These are phyloP conservation scores for Paraphoma chrysanthemicola DNA, from an alignment of 2,329 filamentous ascomycete species.

Conservation along the genomic window DNA sequence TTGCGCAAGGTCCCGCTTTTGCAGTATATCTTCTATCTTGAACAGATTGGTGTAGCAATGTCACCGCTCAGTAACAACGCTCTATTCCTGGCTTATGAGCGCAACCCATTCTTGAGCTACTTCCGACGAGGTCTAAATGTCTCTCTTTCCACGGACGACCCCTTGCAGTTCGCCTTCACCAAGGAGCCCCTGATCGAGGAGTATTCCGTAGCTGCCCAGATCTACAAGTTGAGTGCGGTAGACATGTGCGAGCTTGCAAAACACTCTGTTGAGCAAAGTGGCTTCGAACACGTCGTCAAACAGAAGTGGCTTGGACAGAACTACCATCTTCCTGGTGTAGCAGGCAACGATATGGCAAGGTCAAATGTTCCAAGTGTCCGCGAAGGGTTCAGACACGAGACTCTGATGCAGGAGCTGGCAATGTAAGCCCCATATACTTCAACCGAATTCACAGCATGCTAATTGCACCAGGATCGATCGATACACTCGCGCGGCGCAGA, in stretches of 20 bases:
- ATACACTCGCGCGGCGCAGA: constrained; percentile 50
- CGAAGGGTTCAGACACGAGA: constrained; percentile 88
- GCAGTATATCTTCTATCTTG: constrained; percentile 97
- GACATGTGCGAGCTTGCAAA: constrained; percentile 99
- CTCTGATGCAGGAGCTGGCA: constrained; percentile 79
- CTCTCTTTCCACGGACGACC: constrained; percentile 94
- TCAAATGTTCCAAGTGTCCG: constrained; percentile 95
- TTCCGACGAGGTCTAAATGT: constrained; percentile 95
- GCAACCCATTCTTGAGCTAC: constrained; percentile 95
- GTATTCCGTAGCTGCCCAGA: constrained; percentile 96
- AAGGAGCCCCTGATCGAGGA: constrained; percentile 98
- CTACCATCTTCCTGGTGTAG: constrained; percentile 78
- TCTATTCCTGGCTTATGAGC: constrained; percentile 92
- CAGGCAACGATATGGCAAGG: constrained; percentile 91
- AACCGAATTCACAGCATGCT: background rate
- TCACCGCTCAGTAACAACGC: constrained; percentile 99
- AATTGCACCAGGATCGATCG: constrained; percentile 43
- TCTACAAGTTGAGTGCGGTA: constrained; percentile 95
- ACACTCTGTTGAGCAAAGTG: constrained; percentile 93
- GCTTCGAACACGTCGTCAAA: constrained; percentile 89
- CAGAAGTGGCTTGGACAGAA: constrained; percentile 86
- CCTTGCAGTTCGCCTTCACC: constrained; percentile 96
- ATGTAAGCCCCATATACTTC: constrained; percentile 66
- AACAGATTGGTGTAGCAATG: constrained; percentile 99
- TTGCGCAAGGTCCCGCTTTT: constrained; percentile 92